These are phyloP conservation scores for Deinandra increscens DNA, from an alignment of 129 eudicot genomes.

Conservation along the genomic window DNA sequence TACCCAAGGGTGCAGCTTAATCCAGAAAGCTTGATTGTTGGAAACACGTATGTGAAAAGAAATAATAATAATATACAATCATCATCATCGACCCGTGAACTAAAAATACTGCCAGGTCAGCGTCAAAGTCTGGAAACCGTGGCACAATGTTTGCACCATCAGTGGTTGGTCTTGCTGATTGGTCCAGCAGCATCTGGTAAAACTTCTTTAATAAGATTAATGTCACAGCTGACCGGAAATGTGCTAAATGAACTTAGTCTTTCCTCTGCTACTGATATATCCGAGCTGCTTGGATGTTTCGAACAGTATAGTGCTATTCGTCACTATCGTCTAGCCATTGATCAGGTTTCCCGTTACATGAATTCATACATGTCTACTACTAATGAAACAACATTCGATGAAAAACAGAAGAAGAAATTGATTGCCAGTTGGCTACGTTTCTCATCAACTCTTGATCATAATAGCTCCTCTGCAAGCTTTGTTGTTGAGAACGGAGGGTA, in stretches of 20 bases:
- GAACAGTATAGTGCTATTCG: conserved; percentile 92
- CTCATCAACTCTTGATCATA: conserved; percentile 43
- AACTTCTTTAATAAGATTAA: conserved; percentile 76
- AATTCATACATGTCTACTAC: conserved; percentile 60
- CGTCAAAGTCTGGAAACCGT: conserved; percentile 80
- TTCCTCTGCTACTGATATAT: conserved; percentile 89
- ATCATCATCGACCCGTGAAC: conserved; percentile 40
- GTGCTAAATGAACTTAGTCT: conserved; percentile 80
- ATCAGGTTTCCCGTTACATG: conserved; percentile 62
- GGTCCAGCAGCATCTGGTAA: conserved; percentile 96
- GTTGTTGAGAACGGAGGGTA: conserved; percentile 40
- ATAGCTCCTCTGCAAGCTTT: conserved; percentile 35
- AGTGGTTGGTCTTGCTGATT: conserved; percentile 83
- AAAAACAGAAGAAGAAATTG: conserved; percentile 42
- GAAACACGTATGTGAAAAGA: conserved; percentile 52
- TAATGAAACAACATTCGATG: too few species aligned
- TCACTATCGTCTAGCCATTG: conserved; percentile 55
- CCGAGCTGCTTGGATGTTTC: conserved; percentile 91
- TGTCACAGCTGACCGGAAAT: conserved; percentile 80
- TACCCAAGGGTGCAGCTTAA: conserved; percentile 62
- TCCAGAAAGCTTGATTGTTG: conserved; percentile 55
- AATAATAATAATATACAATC: conserved; percentile 45
- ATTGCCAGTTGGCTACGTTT: conserved; percentile 58
- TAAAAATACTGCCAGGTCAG: conserved; percentile 64
- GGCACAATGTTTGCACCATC: conserved; percentile 63